Percentiles rank a stretch among this genome's conserved stretches.
phyloP scores from a whole-genome alignment of 192 early-diverging fungal genomes.

The Backusella luteola region DNA sequence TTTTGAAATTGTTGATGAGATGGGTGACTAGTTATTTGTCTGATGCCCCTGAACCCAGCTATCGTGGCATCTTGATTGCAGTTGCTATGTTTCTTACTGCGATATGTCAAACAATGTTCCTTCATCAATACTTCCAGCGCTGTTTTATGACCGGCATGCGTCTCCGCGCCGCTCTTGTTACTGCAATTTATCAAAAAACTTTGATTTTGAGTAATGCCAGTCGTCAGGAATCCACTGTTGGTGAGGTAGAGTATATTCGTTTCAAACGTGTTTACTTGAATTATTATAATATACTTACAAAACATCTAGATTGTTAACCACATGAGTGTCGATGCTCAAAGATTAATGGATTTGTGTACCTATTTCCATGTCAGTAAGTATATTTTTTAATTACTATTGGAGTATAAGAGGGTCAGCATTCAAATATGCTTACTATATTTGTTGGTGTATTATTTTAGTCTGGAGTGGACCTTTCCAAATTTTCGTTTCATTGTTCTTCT shows the following conservation, averaged over 20 bases:
- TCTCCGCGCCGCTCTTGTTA: slow-evolving; percentile 69
- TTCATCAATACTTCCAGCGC: slow-evolving; percentile 89
- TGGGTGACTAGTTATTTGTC: slow-evolving; percentile 63
- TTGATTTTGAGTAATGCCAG: slow-evolving; percentile 75
- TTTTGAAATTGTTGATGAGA: slow-evolving; percentile 68
- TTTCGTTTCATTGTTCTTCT: slow-evolving; percentile 12
- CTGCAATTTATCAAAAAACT: slow-evolving; percentile 85
- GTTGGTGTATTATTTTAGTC: not conserved
- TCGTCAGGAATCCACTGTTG: slow-evolving; percentile 77
- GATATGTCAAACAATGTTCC: slow-evolving; percentile 70
- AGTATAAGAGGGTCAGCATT: not conserved
- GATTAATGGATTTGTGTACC: slow-evolving; percentile 61
- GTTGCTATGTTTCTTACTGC: slow-evolving; percentile 74
- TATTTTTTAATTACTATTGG: not conserved
- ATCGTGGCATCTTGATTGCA: slow-evolving; percentile 82
- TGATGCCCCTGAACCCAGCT: slow-evolving; percentile 54
- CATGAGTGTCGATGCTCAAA: slow-evolving; percentile 66
- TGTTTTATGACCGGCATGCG: slow-evolving; percentile 78
- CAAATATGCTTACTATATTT: not conserved
- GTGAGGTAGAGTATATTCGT: slow-evolving; percentile 62
- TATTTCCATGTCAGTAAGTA: slow-evolving; percentile 65
- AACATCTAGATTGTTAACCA: slow-evolving; percentile 49
- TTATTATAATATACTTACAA: not conserved
- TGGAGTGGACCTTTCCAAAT: slow-evolving; percentile 33
- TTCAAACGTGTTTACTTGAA: not conserved